phyloP scores from a whole-genome alignment of 1,139 yeast genomes.

The Sugiyamaella neomexicana region DNA sequence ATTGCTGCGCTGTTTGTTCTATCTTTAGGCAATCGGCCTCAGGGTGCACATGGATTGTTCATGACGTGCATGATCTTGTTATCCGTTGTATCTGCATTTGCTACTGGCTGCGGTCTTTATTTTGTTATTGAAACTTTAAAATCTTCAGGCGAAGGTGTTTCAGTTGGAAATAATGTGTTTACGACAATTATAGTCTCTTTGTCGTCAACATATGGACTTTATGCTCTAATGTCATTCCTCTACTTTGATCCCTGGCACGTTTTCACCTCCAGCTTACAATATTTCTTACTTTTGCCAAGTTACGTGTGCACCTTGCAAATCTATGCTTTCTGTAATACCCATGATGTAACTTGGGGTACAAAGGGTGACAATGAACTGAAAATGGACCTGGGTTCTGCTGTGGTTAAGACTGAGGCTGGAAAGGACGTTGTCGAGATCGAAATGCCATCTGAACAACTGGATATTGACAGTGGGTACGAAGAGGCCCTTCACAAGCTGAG shows the following conservation, averaged over 20 bases:
- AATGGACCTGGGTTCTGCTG: constrained; percentile 65
- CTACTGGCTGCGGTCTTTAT: constrained; percentile 77
- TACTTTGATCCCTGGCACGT: constrained; percentile 96
- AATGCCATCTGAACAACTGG: constrained; percentile 85
- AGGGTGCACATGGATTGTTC: constrained; percentile 77
- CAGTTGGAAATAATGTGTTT: constrained; percentile 50
- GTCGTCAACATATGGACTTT: constrained; percentile 84
- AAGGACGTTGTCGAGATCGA: constrained; percentile 72
- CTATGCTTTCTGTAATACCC: constrained; percentile 93
- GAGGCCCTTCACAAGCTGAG: constrained; percentile 73
- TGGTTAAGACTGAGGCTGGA: constrained; percentile 55
- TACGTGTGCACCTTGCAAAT: constrained; percentile 89
- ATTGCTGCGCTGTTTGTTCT: constrained; percentile 83
- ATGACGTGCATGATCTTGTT: constrained; percentile 67
- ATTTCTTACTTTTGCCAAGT: constrained; percentile 85
- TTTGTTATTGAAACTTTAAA: constrained; percentile 61
- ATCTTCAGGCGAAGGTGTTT: constrained; percentile 44
- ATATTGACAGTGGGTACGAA: constrained; percentile 83
- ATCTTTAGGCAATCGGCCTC: constrained; percentile 95
- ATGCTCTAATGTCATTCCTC: constrained; percentile 71
- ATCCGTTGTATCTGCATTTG: constrained; percentile 77
- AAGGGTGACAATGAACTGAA: constrained; percentile 83
- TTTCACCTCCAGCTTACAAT: constrained; percentile 78
- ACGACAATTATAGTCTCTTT: constrained; percentile 79
- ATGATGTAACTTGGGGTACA: constrained; percentile 97